These are phyloP conservation scores for Globisporangium splendens DNA, from an alignment of 352 stramenopile genomes.

Conservation along the genomic window DNA sequence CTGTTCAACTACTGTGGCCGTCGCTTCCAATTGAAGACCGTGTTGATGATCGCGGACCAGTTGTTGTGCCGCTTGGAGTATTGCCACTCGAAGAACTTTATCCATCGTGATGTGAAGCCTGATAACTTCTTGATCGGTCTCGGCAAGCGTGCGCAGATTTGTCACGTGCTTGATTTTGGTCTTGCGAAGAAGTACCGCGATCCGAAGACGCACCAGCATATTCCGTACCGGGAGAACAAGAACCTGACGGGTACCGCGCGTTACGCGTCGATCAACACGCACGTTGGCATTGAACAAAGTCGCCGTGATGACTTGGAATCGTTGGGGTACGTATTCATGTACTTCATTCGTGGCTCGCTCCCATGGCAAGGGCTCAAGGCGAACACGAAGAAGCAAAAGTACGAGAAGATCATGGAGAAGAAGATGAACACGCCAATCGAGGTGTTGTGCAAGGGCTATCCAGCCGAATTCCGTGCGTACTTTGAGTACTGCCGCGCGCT, in stretches of 20 bases:
- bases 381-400: constrained; percentile 94
- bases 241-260: constrained; percentile 94
- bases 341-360: constrained; percentile 93
- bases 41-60: constrained; percentile 93
- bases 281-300: constrained; percentile 97
- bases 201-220: constrained; percentile 87
- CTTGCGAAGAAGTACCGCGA: constrained; percentile 90
- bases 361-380: constrained; percentile 98
- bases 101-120: constrained; percentile 89
- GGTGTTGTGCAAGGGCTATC: constrained; percentile 92
- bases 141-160: constrained; percentile 83
- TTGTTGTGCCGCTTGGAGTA: constrained; percentile 84
- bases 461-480: constrained; percentile 96
- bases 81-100: constrained; percentile 88
- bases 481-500: constrained; percentile 92
- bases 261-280: constrained; percentile 99
- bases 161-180: constrained; percentile 88
- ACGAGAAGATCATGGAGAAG: constrained; percentile 99
- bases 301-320: constrained; percentile 97
- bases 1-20: constrained; percentile 89
- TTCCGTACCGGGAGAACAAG: constrained; percentile 90
- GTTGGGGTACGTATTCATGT: constrained; percentile 95
- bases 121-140: constrained; percentile 90
- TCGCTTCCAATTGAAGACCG: constrained; percentile 94
- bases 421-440: constrained; percentile 95